Conservation (phyloP, 73 alveolate genomes). For the Diophrys appendiculata region DNA sequence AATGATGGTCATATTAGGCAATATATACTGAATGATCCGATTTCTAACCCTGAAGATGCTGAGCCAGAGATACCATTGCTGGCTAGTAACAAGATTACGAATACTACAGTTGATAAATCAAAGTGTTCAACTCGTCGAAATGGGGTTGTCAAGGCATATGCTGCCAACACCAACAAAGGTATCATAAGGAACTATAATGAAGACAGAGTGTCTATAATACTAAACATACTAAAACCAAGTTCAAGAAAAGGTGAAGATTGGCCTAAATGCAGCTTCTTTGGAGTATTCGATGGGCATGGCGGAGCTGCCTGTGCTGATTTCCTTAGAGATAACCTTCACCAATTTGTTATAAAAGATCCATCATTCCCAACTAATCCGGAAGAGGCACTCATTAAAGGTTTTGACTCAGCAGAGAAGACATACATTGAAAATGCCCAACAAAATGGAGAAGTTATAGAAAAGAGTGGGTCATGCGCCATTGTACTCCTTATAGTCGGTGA, state of each 20-base stretch:
- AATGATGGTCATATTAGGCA: conserved; percentile 19
- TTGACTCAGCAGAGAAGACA: conserved; percentile 87
- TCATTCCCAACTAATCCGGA: conserved; percentile 90
- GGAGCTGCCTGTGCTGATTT: conserved; percentile 98
- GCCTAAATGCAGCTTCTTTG: conserved; percentile 97
- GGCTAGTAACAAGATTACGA: conserved; percentile 15
- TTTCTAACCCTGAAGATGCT: conserved; percentile 6
- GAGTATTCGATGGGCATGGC: conserved; percentile 99
- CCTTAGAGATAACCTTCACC: conserved; percentile 90
- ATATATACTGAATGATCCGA: conserved; percentile 22
- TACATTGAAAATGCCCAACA: conserved; percentile 69
- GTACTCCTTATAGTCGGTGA: conserved; percentile 90
- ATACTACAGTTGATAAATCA: conserved; percentile 52
- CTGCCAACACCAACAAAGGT: conserved; percentile 98
- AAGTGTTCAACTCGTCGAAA: conserved; percentile 75
- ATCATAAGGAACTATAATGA: conserved; percentile 84
- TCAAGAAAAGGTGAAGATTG: conserved; percentile 75
- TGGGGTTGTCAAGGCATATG: conserved; percentile 95
- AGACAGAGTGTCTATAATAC: conserved; percentile 78
- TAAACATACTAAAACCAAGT: conserved; percentile 67
- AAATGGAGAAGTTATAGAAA: conserved; percentile 65
- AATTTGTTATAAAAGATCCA: conserved; percentile 82
- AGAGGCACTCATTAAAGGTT: conserved; percentile 90
- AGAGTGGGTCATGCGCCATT: conserved; percentile 97
- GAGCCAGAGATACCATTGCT: conserved; percentile 17